Conservation (phyloP, 192 early-diverging fungal species). For the Lunasporangiospora selenospora region DNA sequence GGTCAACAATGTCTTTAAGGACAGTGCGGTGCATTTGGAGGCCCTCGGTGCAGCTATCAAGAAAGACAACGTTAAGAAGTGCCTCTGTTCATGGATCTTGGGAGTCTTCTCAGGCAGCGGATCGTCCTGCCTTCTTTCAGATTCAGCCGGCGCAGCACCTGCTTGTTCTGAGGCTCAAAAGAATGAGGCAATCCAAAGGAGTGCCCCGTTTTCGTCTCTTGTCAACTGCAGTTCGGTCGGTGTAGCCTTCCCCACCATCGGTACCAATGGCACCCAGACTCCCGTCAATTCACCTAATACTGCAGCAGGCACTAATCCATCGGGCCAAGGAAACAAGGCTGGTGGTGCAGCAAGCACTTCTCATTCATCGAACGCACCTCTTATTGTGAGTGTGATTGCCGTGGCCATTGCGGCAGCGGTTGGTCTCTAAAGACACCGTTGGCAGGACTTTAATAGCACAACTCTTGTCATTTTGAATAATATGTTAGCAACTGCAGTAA, state of each 20-base stretch:
- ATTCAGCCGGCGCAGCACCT: too few species aligned
- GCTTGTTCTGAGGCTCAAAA: too few species aligned
- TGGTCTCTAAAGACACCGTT: background rate
- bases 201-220: too few species aligned
- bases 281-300: background rate
- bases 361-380: background rate
- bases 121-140: too few species aligned
- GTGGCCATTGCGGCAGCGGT: background rate
- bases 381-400: background rate
- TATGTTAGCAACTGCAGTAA: too few species aligned
- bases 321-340: background rate
- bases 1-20: constrained; percentile 6
- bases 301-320: background rate
- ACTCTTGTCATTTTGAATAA: too few species aligned
- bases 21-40: background rate
- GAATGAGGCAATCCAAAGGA: too few species aligned
- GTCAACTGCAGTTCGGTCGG: too few species aligned
- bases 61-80: constrained; percentile 7
- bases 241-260: too few species aligned
- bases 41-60: background rate
- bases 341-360: background rate
- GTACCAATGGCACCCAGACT: background rate
- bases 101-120: too few species aligned
- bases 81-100: constrained; percentile 24
- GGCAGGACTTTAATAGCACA: background rate